Evolutionary conservation across 2,329 filamentous ascomycete genomes (phyloP).

Genomic region (Sclerotiophoma versabilis): DNA sequence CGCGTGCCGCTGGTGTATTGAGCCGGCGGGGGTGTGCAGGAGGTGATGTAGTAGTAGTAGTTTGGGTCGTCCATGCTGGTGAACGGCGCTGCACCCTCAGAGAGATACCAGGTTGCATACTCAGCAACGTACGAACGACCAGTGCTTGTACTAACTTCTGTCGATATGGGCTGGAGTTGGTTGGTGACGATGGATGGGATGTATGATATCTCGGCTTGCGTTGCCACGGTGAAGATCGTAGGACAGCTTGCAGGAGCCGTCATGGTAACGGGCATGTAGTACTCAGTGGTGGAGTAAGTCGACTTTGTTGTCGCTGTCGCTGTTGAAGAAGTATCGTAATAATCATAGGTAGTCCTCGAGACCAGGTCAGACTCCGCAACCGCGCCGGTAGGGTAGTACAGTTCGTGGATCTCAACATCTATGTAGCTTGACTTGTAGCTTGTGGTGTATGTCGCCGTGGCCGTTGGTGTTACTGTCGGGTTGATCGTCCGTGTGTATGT

Average conservation of each 20-base stretch:
- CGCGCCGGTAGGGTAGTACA: slow-evolving; percentile 32
- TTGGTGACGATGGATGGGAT: slow-evolving; percentile 34
- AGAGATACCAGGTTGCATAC: slow-evolving; percentile 38
- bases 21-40: slow-evolving; percentile 30
- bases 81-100: slow-evolving; percentile 35
- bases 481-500: slow-evolving; percentile 31
- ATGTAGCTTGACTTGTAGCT: slow-evolving; percentile 13
- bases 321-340: slow-evolving; percentile 18
- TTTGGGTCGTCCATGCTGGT: slow-evolving; percentile 27
- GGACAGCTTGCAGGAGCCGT: slow-evolving; percentile 40
- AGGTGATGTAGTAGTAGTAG: slow-evolving; percentile 35
- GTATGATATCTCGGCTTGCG: slow-evolving; percentile 23
- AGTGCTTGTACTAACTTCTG: slow-evolving; percentile 14
- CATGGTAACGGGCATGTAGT: slow-evolving; percentile 41
- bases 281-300: slow-evolving; percentile 20
- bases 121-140: slow-evolving; percentile 16
- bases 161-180: slow-evolving; percentile 36
- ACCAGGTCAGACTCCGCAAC: slow-evolving; percentile 36
- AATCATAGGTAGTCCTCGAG: slow-evolving; percentile 13
- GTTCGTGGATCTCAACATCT: slow-evolving; percentile 27
- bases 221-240: slow-evolving; percentile 31
- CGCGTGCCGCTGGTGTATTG: slow-evolving; percentile 14
- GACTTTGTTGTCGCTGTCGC: slow-evolving; percentile 12
- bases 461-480: slow-evolving; percentile 34
- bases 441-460: slow-evolving; percentile 25